Base-by-base conservation (phyloP, 306 rosid genomes). In the Pyrus communis region DNA sequence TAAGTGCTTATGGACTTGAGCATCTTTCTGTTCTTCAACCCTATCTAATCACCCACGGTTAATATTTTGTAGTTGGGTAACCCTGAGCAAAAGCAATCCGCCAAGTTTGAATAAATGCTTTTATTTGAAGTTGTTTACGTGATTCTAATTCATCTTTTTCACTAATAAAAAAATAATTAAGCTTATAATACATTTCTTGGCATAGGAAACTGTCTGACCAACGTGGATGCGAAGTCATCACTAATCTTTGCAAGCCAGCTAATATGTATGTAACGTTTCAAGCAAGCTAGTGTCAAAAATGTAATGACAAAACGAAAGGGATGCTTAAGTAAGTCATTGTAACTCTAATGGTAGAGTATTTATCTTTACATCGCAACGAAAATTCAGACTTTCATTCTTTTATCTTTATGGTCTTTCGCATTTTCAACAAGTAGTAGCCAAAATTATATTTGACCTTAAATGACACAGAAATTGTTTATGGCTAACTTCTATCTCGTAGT, bases 221-320 rank as follows among this genome's bases (percentile, higher is more conserved):
- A 74, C 77, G 77, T 74, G 77, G 59, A 74, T 74, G 58, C 9
- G 1, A 74, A 42, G 77, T 60, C 77, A 61, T 60, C 43, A 74
- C 69, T 22, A 67, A 59, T 67, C 45, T 43, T 23, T 15, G 40
- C 18, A 58, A 61, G 60, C 17, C 21, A 30, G 27, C 69, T 40
- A 25, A 65, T 23, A 6, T 61, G 45, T 27, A 69, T 74, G 62
- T 5, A 10, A 58, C 67, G 18, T 40, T 22, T 67, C 77, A 11
- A 40, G 27, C 38, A 4, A 73, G 33, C 18, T 22, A 17, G 10
- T 61, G 19, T 28, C 11, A 43, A 43, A 8, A 61, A 12, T 19
- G 43, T 23, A 30, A 45, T 35, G 68, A 73, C 77, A 58, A 73
- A 73, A 14, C 0, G 0, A 46, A 46, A 14, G 54, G 18, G 19